These are phyloP conservation scores for Xanthoconium stramineum DNA, from an alignment of 768 basidiomycete species.

Conservation along the genomic window DNA sequence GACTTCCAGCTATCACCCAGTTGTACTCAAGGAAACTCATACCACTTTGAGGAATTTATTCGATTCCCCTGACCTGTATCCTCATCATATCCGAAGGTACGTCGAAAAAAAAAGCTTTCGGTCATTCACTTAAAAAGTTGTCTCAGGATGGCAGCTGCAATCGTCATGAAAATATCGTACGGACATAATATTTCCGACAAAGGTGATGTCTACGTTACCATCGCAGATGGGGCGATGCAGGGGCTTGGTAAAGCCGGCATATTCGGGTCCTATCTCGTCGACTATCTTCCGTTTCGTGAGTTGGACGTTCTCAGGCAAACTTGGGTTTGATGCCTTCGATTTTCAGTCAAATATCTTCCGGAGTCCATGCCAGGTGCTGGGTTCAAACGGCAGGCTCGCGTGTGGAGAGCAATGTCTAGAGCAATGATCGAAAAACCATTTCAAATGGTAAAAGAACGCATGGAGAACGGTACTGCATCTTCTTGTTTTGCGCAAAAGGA, in stretches of 20 bases:
- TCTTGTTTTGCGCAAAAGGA: conserved; percentile 47
- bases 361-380: conserved; percentile 46
- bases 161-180: conserved; percentile 42
- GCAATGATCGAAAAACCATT: conserved; percentile 34
- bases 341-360: conserved; percentile 45
- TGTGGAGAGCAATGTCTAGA: conserved; percentile 35
- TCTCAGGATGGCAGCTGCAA: conserved; percentile 35
- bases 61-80: conserved; percentile 35
- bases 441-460: conserved; percentile 44
- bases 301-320: background rate
- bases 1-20: conserved; percentile 25
- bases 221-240: conserved; percentile 39
- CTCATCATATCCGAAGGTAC: conserved; percentile 36
- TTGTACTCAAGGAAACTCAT: conserved; percentile 35
- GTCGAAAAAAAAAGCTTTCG: background rate
- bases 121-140: background rate
- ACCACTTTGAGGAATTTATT: conserved; percentile 38
- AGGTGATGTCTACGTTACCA: conserved; percentile 39
- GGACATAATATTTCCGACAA: conserved; percentile 36
- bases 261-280: conserved; percentile 45
- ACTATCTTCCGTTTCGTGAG: conserved; percentile 32
- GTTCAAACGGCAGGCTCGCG: conserved; percentile 46
- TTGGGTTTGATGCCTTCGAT: background rate
- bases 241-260: conserved; percentile 37
- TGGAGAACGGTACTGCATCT: conserved; percentile 35